These are phyloP conservation scores for Ilex asprella DNA, from an alignment of 257 asterid genomes.

Conservation along the genomic window DNA sequence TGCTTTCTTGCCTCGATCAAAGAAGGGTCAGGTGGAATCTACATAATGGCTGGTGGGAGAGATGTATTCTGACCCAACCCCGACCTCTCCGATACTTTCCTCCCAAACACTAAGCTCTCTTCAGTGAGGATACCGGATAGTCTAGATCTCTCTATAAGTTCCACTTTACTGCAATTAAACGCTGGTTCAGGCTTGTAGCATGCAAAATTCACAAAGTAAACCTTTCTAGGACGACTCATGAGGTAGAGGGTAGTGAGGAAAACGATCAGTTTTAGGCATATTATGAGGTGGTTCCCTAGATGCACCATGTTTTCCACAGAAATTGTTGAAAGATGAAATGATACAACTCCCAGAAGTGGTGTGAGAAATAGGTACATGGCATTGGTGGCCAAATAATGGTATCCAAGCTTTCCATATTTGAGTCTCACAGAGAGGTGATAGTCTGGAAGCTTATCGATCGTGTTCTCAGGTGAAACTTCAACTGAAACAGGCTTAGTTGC, in stretches of 20 bases:
- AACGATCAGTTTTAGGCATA: neutral
- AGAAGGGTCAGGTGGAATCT: slow-evolving; percentile 40
- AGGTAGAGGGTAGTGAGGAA: slow-evolving; percentile 24
- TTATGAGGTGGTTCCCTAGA: slow-evolving; percentile 36
- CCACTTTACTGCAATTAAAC: slow-evolving; percentile 40
- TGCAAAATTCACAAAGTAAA: slow-evolving; percentile 55
- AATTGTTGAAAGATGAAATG: slow-evolving; percentile 31
- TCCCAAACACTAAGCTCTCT: slow-evolving; percentile 51
- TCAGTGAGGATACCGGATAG: slow-evolving; percentile 31
- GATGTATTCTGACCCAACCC: slow-evolving; percentile 73
- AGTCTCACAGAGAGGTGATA: slow-evolving; percentile 44
- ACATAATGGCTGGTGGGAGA: slow-evolving; percentile 43
- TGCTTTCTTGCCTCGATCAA: slow-evolving; percentile 61
- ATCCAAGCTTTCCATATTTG: slow-evolving; percentile 63
- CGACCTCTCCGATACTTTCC: slow-evolving; percentile 50
- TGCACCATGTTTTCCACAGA: slow-evolving; percentile 25
- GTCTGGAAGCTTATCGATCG: slow-evolving; percentile 36
- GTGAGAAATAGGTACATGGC: slow-evolving; percentile 42
- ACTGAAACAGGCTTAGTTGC: slow-evolving; percentile 26
- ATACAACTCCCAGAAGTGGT: slow-evolving; percentile 29
- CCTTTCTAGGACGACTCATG: slow-evolving; percentile 59
- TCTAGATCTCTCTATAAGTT: slow-evolving; percentile 40
- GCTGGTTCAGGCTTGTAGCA: slow-evolving; percentile 53
- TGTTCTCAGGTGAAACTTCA: slow-evolving; percentile 10
- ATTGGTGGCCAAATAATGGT: slow-evolving; percentile 47